Conservation (phyloP, 75 land plant species). For the Cunninghamia lanceolata region DNA sequence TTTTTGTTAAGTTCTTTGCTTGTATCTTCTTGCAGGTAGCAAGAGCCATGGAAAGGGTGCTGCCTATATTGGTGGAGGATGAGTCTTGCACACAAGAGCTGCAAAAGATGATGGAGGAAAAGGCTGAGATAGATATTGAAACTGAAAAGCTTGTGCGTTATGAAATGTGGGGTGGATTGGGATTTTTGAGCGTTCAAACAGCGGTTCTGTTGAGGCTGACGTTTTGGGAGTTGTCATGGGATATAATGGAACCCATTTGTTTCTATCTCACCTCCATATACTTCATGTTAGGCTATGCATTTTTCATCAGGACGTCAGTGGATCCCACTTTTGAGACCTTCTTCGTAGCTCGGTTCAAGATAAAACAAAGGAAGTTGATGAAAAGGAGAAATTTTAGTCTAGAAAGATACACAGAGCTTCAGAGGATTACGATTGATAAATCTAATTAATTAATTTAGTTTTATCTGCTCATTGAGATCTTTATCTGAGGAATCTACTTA, state of each 20-base stretch:
- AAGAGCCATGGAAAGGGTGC: slow-evolving; percentile 46
- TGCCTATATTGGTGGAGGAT: slow-evolving; percentile 29
- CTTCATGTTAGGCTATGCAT: slow-evolving; percentile 55
- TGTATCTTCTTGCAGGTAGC: slow-evolving; percentile 38
- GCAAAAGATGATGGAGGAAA: slow-evolving; percentile 40
- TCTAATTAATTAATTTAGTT: no score
- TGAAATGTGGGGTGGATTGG: slow-evolving; percentile 66
- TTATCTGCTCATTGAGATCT: no score
- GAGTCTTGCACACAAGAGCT: slow-evolving; percentile 52
- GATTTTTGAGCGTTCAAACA: slow-evolving; percentile 40
- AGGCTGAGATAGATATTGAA: slow-evolving; percentile 55
- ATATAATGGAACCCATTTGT: slow-evolving; percentile 92
- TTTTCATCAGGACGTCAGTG: slow-evolving; percentile 63
- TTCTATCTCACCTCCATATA: slow-evolving; percentile 64
- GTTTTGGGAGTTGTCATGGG: slow-evolving; percentile 94
- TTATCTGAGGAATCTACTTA: no score
- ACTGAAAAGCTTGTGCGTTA: slow-evolving; percentile 44
- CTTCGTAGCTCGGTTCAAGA: slow-evolving; percentile 51
- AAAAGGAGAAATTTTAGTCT: slow-evolving; percentile 24
- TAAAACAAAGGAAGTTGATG: slow-evolving; percentile 44
- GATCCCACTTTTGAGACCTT: slow-evolving; percentile 81
- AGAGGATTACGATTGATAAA: no score
- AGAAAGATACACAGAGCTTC: background rate
- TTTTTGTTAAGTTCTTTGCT: background rate
- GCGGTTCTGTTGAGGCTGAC: slow-evolving; percentile 75